Evolutionary conservation across 345 rosid species (phyloP), one percentile per base, ranked within the genome.

Genomic region (Lepidium didymum): DNA sequence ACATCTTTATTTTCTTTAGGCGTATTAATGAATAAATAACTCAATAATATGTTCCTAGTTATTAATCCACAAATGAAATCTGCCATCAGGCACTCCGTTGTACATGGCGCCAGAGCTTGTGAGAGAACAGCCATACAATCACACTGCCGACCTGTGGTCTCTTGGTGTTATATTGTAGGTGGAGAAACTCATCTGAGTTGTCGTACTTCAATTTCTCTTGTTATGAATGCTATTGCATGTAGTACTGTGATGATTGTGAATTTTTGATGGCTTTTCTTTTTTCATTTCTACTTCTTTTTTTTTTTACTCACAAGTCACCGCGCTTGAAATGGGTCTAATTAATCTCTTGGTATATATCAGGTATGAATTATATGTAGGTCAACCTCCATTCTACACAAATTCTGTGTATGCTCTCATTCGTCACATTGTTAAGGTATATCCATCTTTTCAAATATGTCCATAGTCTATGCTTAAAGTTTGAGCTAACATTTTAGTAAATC

Each of bases 61-160:
- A 43, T 59, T 52, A 27, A 53, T 44, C 38, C 15, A 19, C n/a
- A 10, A 27, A 70, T 31, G 40, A 57, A 38, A 74, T 75, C 16
- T 50, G 75, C 54, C 57, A 74, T 46, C 84, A 94, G 99, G 99
- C 13, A 91, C 99, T 70, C 99, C 99, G 3, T 64, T 94, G 60
- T 94, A 94, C 82, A 94, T 94, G 99, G 99, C 99, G 35, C 99
- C 97, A 19, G 99, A 94, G 78, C 80, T 94, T 67, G 97, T 94
- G 12, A 76, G 92, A 42, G 99, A 94, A 82, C 96, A 94, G 78
- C 99, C 99, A 10, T 94, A 94, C 81, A 89, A 87, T 80, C 99
- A 91, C 82, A 88, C 97, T 77, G 99, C 88, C 57, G 99, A 94
- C 73, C 75, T 94, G 59, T 94, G 99, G 99, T 94, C 99, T 35